Conservation (phyloP, 192 early-diverging fungal species). For the Umbelopsis isabellina region DNA sequence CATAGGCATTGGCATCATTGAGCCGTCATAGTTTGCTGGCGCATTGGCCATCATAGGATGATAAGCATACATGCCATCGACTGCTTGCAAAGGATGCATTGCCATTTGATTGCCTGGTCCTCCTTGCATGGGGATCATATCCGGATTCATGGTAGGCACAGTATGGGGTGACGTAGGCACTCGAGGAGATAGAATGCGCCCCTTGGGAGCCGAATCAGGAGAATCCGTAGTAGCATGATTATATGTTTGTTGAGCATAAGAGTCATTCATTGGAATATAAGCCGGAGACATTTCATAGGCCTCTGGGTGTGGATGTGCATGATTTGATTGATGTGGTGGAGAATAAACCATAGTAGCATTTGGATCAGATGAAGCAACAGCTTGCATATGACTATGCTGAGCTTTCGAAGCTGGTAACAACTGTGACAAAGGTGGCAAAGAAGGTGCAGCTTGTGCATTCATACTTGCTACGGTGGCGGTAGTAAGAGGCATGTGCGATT, state of each 20-base stretch:
- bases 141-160: constrained; percentile 6
- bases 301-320: background rate
- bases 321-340: constrained; percentile 13
- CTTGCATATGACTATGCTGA: too few relatives aligned
- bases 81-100: constrained; percentile 12
- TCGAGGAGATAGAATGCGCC: background rate
- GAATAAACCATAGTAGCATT: background rate
- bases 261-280: background rate
- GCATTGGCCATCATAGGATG: constrained; percentile 17
- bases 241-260: constrained; percentile 8
- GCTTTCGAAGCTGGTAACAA: constrained; percentile 4
- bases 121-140: constrained; percentile 14
- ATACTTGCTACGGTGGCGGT: constrained; percentile 1
- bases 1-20: constrained; percentile 16
- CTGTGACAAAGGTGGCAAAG: constrained; percentile 13
- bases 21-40: background rate
- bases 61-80: constrained; percentile 10
- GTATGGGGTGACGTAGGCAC: background rate
- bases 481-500: background rate
- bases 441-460: background rate
- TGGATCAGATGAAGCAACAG: background rate
- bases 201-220: background rate
- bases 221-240: background rate
- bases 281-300: background rate
- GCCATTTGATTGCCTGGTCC: background rate